Base-by-base conservation (phyloP, 495 filamentous ascomycete species). In the Darksidea phi region DNA sequence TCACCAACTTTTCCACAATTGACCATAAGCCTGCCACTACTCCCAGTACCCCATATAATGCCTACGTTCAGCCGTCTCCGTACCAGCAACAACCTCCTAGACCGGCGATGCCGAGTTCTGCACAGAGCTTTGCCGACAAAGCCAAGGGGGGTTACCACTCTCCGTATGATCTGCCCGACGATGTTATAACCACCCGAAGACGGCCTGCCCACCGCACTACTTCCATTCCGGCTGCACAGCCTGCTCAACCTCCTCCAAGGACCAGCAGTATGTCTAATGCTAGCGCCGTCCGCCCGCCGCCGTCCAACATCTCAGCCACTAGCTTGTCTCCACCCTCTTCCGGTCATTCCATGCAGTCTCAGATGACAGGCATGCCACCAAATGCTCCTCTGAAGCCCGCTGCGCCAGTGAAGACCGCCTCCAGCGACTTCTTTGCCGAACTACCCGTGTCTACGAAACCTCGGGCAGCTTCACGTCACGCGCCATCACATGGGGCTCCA, bases 131-230 rank as follows among this genome's bases (percentile, higher is more conserved):
- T 72, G 88, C 83, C 5, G 87, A 91, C 69, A 93, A 91, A 63
- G 76, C 88, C 7, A 97, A 95, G 72, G 86, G 91, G 42, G 92
- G 93, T 10, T 98, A 97, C 70, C 81, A 84, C 28, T 96, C 91
- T 23, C 94, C 94, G 3, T 98, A 96, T 66, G 94, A 98, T 73
- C 81, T 98, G 3, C 94, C 94, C 1, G 90, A 95, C 74, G 93
- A 96, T 48, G 80, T 97, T 15, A 80, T 86, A 17, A 83, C 83
- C 54, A 86, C 87, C 26, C 81, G 82, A 74, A 84, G 83, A 76
- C 74, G 82, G 55, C 71, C 72, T 48, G 81, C 75, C 55, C 73
- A 72, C 50, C 76, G 76, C 42, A 75, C 52, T 73, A 68, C 47
- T 72, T 71, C 45, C 62, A 64, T 42, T 66, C 55, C 54, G 66